Percentiles rank a stretch among this genome's conserved stretches.
Evolutionary conservation across 2,329 filamentous ascomycete genomes (phyloP).

Genomic region (Sphaerulina musiva): DNA sequence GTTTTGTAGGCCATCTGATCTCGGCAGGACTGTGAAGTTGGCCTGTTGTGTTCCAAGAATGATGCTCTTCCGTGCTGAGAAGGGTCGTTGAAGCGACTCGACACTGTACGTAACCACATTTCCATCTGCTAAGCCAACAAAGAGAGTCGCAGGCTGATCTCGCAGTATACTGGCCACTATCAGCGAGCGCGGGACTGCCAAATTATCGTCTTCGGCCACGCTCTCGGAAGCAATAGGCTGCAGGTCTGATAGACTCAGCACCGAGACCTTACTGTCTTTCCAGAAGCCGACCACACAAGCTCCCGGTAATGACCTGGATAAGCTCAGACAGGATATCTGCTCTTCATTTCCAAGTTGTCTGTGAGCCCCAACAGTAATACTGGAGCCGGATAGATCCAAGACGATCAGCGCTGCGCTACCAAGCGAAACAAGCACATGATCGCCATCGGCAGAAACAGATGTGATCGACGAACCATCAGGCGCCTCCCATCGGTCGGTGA

Average conservation of each 20-base stretch:
- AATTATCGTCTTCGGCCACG: slow-evolving; percentile 52
- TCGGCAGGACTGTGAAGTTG: slow-evolving; percentile 69
- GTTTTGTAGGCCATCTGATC: slow-evolving; percentile 60
- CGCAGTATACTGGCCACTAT: slow-evolving; percentile 68
- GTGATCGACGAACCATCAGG: slow-evolving; percentile 56
- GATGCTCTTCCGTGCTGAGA: slow-evolving; percentile 72
- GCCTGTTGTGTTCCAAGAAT: slow-evolving; percentile 81
- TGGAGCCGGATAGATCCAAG: slow-evolving; percentile 53
- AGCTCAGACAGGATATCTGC: slow-evolving; percentile 78
- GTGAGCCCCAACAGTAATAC: slow-evolving; percentile 52
- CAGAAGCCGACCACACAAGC: slow-evolving; percentile 82
- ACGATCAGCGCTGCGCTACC: slow-evolving; percentile 67
- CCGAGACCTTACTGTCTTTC: slow-evolving; percentile 69
- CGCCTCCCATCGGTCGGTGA: slow-evolving; percentile 55
- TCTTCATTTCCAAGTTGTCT: slow-evolving; percentile 60
- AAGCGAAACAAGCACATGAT: slow-evolving; percentile 65
- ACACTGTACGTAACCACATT: slow-evolving; percentile 79
- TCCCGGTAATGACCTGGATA: slow-evolving; percentile 56
- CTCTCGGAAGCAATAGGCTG: slow-evolving; percentile 59
- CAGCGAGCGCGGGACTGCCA: slow-evolving; percentile 76
- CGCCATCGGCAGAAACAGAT: slow-evolving; percentile 66
- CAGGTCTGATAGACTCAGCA: slow-evolving; percentile 64
- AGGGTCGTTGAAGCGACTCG: slow-evolving; percentile 51
- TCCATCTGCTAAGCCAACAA: slow-evolving; percentile 88
- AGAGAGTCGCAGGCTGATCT: slow-evolving; percentile 64